Evolutionary conservation across 768 basidiomycete species (phyloP).

Genomic region (Lyophyllum semitale): DNA sequence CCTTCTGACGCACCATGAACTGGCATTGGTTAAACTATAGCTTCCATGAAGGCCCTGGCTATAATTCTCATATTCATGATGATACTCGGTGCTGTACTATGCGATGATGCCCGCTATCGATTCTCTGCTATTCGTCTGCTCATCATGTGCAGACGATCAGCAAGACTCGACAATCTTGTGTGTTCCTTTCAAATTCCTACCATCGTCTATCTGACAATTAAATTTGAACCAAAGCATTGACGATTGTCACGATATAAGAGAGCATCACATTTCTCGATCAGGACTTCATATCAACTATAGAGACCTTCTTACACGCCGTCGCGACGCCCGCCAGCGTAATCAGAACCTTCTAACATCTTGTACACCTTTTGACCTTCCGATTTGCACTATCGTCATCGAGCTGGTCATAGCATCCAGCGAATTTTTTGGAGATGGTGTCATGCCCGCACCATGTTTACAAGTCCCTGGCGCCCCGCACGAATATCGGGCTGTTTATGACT

Average conservation of each 20-base stretch:
- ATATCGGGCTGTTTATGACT: neutral
- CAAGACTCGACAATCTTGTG: neutral
- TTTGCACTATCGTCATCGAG: neutral
- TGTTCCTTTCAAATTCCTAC: neutral
- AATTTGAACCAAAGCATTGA: neutral
- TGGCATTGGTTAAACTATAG: too few relatives aligned
- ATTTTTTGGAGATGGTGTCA: neutral
- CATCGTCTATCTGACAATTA: neutral
- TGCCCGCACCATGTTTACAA: neutral
- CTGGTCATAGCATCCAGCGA: too few relatives aligned
- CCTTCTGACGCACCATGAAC: too few relatives aligned
- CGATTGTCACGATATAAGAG: neutral
- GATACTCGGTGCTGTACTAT: neutral
- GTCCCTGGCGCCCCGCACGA: neutral
- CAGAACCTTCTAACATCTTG: neutral
- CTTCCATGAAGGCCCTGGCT: neutral
- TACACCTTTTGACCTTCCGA: neutral
- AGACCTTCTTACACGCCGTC: neutral
- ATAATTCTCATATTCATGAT: neutral
- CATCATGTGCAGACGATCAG: neutral
- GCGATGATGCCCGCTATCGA: neutral
- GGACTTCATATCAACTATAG: neutral
- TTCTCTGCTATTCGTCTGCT: constrained; percentile 3
- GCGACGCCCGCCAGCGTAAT: neutral
- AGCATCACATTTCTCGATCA: neutral